These are phyloP conservation scores for Chlorociboria aeruginascens DNA, from an alignment of 495 filamentous ascomycete species.

Conservation along the genomic window DNA sequence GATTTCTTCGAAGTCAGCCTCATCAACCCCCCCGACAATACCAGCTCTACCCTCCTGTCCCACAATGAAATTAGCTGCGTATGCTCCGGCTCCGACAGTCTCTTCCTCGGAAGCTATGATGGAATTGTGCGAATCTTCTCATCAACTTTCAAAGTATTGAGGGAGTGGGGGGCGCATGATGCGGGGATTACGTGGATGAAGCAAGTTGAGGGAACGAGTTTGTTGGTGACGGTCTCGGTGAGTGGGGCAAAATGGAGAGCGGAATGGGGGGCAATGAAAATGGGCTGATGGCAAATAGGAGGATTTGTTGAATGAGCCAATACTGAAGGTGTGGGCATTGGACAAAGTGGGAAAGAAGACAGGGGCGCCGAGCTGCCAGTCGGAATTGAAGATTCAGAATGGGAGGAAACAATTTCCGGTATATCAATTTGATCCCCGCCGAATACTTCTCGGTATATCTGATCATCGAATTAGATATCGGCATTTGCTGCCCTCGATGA, in stretches of 20 bases:
- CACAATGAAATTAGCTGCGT: conserved; percentile 42
- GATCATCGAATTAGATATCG: conserved; percentile 50
- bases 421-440: conserved; percentile 14
- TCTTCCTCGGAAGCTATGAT: conserved; percentile 79
- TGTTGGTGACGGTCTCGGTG: conserved; percentile 72
- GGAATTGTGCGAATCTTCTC: conserved; percentile 80
- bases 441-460: conserved; percentile 6
- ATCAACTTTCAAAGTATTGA: conserved; percentile 71
- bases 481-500: conserved; percentile 79
- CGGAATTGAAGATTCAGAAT: conserved; percentile 76
- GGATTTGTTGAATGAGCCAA: conserved; percentile 73
- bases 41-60: conserved; percentile 34
- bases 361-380: conserved; percentile 73
- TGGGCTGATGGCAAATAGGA: conserved; percentile 32
- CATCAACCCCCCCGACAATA: conserved; percentile 67
- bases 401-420: conserved; percentile 88
- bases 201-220: conserved; percentile 76
- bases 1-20: conserved; percentile 95
- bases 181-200: conserved; percentile 82
- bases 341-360: conserved; percentile 94
- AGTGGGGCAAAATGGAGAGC: too few species aligned
- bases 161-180: conserved; percentile 79
- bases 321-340: conserved; percentile 90
- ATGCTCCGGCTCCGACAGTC: conserved; percentile 76
- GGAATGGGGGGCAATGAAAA: conserved; percentile 1